Percentiles rank a stretch among this genome's conserved stretches.
Evolutionary conservation across 257 asterid species (phyloP).

Genomic region (Phtheirospermum japonicum): DNA sequence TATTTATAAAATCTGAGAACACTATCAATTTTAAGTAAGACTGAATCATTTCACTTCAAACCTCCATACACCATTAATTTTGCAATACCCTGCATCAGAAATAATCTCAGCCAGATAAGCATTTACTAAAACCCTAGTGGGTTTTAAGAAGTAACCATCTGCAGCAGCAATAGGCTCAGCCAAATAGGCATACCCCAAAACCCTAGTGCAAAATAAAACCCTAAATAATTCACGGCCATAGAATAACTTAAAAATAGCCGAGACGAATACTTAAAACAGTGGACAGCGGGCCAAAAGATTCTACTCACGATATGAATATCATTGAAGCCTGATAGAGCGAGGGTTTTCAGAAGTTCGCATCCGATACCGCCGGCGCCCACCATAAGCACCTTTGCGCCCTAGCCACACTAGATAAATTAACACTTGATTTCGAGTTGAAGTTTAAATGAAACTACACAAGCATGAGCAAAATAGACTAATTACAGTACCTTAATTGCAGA

Average conservation of each 20-base stretch:
- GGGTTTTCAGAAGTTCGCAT: constrained; percentile 93
- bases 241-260: constrained; percentile 3
- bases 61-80: constrained; percentile 15
- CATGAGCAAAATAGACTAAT: constrained; percentile 5
- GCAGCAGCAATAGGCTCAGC: constrained; percentile 14
- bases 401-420: constrained; percentile 23
- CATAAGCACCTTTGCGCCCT: constrained; percentile 95
- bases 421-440: constrained; percentile 15
- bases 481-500: constrained; percentile 60
- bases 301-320: constrained; percentile 86
- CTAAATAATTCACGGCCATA: constrained; percentile 24
- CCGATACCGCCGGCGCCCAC: constrained; percentile 99
- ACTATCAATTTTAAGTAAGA: constrained; percentile 1
- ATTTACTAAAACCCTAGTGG: constrained; percentile 16
- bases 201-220: constrained; percentile 35
- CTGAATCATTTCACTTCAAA: constrained; percentile 19
- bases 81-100: constrained; percentile 16
- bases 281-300: constrained; percentile 7
- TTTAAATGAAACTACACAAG: background rate
- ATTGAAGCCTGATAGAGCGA: constrained; percentile 84
- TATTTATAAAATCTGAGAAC: constrained; percentile 3
- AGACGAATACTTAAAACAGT: background rate
- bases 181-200: constrained; percentile 28
- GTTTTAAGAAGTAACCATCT: constrained; percentile 1
- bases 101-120: constrained; percentile 3